Percentiles rank a stretch among this genome's conserved stretches.
phyloP scores from a whole-genome alignment of 1,284 basidiomycete species.

The Phenoliferia sp. region DNA sequence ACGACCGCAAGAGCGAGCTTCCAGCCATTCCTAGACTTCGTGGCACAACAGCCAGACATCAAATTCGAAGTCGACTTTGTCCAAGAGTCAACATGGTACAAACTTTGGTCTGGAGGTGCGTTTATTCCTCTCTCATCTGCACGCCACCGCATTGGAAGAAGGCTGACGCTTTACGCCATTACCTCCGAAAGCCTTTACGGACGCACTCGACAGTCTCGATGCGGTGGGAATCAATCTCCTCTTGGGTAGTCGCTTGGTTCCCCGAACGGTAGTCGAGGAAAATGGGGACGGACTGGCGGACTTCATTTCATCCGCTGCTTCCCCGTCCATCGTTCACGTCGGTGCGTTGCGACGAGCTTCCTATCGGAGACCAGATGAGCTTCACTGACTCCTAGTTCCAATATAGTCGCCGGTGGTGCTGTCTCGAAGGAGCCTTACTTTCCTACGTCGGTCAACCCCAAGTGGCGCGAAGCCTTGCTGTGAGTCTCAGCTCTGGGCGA shows the following conservation, averaged over 20 bases:
- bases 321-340: constrained; percentile 16
- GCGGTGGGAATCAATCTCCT: constrained; percentile 14
- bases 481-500: background rate
- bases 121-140: background rate
- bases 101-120: constrained; percentile 12
- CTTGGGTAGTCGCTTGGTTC: constrained; percentile 14
- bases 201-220: constrained; percentile 8
- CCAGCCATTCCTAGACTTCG: constrained; percentile 3
- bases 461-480: constrained; percentile 14
- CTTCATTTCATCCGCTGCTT: background rate
- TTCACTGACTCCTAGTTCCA: too few relatives aligned
- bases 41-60: background rate
- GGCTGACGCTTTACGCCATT: too few relatives aligned
- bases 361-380: background rate
- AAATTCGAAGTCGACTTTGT: background rate
- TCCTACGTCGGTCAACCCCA: constrained; percentile 17
- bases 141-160: too few relatives aligned
- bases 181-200: background rate
- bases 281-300: constrained; percentile 3
- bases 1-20: constrained; percentile 4
- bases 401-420: constrained; percentile 12
- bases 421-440: constrained; percentile 7
- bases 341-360: background rate
- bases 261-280: constrained; percentile 9
- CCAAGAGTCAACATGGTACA: constrained; percentile 5